Evolutionary conservation across 345 rosid species (phyloP).

Genomic region (Syzygium grande): DNA sequence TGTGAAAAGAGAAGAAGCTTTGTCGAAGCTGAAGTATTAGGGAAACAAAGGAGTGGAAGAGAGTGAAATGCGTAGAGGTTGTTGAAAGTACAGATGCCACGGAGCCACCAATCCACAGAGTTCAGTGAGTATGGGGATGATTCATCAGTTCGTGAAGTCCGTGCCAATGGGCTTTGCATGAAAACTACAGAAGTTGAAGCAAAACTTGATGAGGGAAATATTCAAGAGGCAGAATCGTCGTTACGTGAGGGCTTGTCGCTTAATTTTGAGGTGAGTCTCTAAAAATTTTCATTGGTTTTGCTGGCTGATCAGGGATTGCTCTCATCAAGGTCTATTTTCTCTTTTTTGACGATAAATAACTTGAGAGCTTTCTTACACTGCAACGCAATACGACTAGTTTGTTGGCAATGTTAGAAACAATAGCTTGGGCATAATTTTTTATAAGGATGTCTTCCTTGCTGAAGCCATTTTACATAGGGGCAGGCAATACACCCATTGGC

Average conservation of each 20-base stretch:
- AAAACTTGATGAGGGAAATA: slow-evolving; percentile 83
- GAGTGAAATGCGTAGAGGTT: slow-evolving; percentile 3
- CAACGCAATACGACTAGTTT: not conserved
- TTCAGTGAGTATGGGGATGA: slow-evolving; percentile 26
- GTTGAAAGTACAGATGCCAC: slow-evolving; percentile 1
- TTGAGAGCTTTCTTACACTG: not conserved
- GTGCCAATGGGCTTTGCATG: slow-evolving; percentile 68
- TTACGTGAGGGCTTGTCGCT: slow-evolving; percentile 81
- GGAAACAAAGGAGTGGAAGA: not conserved
- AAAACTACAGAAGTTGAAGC: slow-evolving; percentile 75
- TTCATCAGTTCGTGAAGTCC: slow-evolving; percentile 26
- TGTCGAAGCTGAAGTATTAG: not conserved
- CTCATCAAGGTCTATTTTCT: not conserved
- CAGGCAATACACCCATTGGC: not conserved
- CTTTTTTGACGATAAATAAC: not conserved
- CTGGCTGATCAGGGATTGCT: not conserved
- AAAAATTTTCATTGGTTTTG: not conserved
- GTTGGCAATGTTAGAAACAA: not conserved
- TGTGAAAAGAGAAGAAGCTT: not conserved
- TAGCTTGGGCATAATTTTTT: not conserved
- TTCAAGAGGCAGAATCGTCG: slow-evolving; percentile 89
- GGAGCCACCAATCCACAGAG: slow-evolving; percentile 20
- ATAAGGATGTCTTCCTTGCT: not conserved
- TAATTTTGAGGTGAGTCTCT: slow-evolving; percentile 58
- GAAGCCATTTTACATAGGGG: not conserved